phyloP scores from a whole-genome alignment of 2,329 filamentous ascomycete genomes.

The Verruconis gallopava region DNA sequence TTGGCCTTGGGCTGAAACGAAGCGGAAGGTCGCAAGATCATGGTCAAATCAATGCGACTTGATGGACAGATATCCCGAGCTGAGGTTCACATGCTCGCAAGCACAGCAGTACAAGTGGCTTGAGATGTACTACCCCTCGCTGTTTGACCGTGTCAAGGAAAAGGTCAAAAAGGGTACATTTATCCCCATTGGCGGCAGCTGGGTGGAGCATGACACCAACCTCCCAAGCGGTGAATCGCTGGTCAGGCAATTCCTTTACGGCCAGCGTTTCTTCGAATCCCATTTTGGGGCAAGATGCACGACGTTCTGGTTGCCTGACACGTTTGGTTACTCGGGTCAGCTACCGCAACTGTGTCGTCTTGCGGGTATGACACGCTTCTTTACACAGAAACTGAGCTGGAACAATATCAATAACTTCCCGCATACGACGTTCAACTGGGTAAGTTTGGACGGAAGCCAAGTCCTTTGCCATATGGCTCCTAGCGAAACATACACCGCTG shows the following conservation, averaged over 20 bases:
- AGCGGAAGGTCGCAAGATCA: conserved; percentile 86
- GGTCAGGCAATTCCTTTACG: conserved; percentile 87
- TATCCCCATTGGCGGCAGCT: conserved; percentile 90
- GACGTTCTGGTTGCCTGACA: conserved; percentile 97
- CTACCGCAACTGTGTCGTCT: conserved; percentile 85
- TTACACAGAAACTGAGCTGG: conserved; percentile 98
- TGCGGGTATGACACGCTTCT: conserved; percentile 91
- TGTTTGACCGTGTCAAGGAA: conserved; percentile 78
- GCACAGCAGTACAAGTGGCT: conserved; percentile 99
- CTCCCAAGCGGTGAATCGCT: conserved; percentile 91
- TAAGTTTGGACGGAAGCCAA: conserved; percentile 86
- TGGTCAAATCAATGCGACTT: conserved; percentile 96
- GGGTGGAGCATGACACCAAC: conserved; percentile 98
- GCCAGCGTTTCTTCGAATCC: conserved; percentile 87
- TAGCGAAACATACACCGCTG: conserved; percentile 86
- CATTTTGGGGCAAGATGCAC: conserved; percentile 77
- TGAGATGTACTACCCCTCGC: conserved; percentile 73
- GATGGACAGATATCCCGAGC: conserved; percentile 88
- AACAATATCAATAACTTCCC: conserved; percentile 99
- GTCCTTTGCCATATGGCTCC: conserved; percentile 98
- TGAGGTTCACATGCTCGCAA: conserved; percentile 83
- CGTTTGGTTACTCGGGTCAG: conserved; percentile 93
- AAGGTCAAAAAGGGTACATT: conserved; percentile 88
- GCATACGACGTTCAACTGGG: conserved; percentile 98
- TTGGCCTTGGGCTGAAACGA: conserved; percentile 97